Evolutionary conservation across 805 yeast genomes (phyloP).

Genomic region (Kazachstania viticola): DNA sequence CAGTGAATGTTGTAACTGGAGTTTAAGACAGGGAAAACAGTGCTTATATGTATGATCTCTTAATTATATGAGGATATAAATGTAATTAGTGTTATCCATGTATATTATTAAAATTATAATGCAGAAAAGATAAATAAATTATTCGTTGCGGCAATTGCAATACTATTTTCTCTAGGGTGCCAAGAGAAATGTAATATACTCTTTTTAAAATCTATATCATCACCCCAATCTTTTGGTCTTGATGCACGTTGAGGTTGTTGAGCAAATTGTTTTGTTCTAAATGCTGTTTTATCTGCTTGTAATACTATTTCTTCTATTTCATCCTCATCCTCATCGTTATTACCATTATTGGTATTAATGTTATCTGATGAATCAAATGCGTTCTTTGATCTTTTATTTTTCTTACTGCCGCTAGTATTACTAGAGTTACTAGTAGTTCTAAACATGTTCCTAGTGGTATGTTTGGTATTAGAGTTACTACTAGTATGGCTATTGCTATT

Average conservation of each 20-base stretch:
- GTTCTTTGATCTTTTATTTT: conserved; percentile 1
- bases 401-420: too few species aligned
- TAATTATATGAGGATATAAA: too few species aligned
- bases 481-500: conserved; percentile 1
- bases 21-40: too few species aligned
- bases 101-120: conserved; percentile 28
- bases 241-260: conserved; percentile 33
- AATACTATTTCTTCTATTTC: conserved; percentile 52
- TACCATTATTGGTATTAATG: conserved; percentile 5
- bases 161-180: conserved; percentile 95
- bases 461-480: conserved; percentile 1
- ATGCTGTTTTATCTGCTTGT: conserved; percentile 97
- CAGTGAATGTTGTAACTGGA: too few species aligned
- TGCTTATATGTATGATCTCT: too few species aligned
- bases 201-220: conserved; percentile 88
- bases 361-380: conserved; percentile 4
- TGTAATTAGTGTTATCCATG: too few species aligned
- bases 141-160: conserved; percentile 97
- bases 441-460: conserved; percentile 1
- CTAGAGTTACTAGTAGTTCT: background rate
- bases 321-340: conserved; percentile 6
- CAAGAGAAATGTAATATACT: conserved; percentile 91
- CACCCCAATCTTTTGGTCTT: conserved; percentile 37
- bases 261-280: conserved; percentile 43
- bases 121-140: conserved; percentile 80